phyloP scores from a whole-genome alignment of 345 rosid genomes.

The Populus davidiana region DNA sequence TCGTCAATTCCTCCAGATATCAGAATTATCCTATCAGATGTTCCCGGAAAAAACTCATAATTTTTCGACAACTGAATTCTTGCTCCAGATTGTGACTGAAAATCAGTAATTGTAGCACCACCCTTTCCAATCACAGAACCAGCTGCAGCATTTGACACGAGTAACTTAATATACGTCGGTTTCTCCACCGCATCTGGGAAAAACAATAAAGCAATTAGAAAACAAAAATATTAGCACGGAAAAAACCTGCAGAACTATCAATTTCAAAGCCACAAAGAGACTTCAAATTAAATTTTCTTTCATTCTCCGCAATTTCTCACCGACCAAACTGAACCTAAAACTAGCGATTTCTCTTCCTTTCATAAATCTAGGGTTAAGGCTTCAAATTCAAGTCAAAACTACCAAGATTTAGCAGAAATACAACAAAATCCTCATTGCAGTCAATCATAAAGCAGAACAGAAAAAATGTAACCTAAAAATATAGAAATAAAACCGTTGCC shows the following conservation, averaged over 20 bases:
- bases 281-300: background rate
- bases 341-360: background rate
- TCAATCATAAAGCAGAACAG: background rate
- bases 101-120: slow-evolving; percentile 93
- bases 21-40: slow-evolving; percentile 89
- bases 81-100: slow-evolving; percentile 92
- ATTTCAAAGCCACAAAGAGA: background rate
- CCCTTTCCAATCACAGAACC: slow-evolving; percentile 99
- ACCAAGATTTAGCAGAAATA: background rate
- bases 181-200: slow-evolving; percentile 69
- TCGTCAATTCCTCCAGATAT: slow-evolving; percentile 79
- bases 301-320: background rate
- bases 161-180: slow-evolving; percentile 75
- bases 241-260: background rate
- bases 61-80: slow-evolving; percentile 93
- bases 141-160: slow-evolving; percentile 96
- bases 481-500: background rate
- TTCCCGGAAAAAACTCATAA: slow-evolving; percentile 92
- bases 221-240: background rate
- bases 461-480: background rate
- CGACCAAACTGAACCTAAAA: slow-evolving; percentile 1
- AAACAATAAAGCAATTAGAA: background rate
- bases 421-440: background rate
- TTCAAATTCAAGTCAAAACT: slow-evolving; percentile 10
- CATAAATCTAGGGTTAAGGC: slow-evolving; percentile 10